Base-by-base conservation (phyloP, 176 grass and related monocot species). In the Canna indica region DNA sequence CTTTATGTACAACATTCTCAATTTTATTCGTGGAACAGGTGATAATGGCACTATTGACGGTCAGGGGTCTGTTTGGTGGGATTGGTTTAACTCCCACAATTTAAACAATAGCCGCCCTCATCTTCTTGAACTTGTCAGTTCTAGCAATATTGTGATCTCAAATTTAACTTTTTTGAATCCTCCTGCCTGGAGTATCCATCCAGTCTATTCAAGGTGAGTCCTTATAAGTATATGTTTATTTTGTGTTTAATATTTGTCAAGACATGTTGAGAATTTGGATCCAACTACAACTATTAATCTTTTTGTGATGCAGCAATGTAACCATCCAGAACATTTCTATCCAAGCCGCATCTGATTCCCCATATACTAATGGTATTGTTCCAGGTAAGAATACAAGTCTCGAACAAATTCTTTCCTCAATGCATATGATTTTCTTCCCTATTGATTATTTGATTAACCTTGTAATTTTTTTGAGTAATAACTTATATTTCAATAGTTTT, bases 181-280 rank as follows among this genome's bases (percentile, higher is more conserved):
- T 47, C 93, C 93, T 56, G 93, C 88, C 27, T 97, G 93, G 88
- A 88, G 85, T 59, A 92, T 97, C 74, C 93, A 97, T 85, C 85
- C 92, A 32, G 81, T 85, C 4, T 96, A 91, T 47, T 87, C 85
- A 73, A 86, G 88, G 92, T 91, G 70, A 22, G 66, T 64, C 62
- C 4, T 59, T 29, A 67, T 34, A 62, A 16, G 3, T 30, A 24
- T 31, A 8, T 47, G 29, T 38, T 61, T 30, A 46, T 22, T 20
- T 34, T 24, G 69, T 59, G 63, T 42, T 26, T 72, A 31, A 46
- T 29, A n/a, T 68, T 41, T 54, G 2, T 78, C 17, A 71, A 39
- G 35, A 78, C 7, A 34, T 54, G 36, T 79, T 70, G 44, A 58
- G 46, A 22, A 35, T 29, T 15, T 64, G 16, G 20, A 36, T 9